phyloP scores from a whole-genome alignment of 1,284 basidiomycete genomes.

The Wallemia hederae region DNA sequence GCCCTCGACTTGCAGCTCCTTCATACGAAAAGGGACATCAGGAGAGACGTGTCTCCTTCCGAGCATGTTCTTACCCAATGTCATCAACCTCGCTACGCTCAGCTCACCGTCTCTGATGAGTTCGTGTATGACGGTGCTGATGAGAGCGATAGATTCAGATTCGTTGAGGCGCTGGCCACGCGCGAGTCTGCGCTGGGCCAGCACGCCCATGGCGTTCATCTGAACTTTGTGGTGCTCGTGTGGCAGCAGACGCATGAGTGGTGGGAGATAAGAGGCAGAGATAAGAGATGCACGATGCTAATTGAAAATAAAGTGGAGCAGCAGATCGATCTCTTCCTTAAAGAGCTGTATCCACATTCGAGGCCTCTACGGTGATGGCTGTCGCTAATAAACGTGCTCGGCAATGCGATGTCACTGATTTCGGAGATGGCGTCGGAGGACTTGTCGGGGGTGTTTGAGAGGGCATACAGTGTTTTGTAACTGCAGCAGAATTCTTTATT shows the following conservation, averaged over 20 bases:
- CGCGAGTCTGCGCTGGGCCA: conserved; percentile 82
- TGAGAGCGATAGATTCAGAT: conserved; percentile 64
- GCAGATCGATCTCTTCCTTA: too few relatives aligned
- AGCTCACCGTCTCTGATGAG: conserved; percentile 78
- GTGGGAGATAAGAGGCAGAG: not conserved
- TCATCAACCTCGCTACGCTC: conserved; percentile 69
- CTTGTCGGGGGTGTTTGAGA: too few relatives aligned
- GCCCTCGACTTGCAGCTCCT: conserved; percentile 74
- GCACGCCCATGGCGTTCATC: conserved; percentile 34
- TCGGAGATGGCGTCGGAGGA: too few relatives aligned
- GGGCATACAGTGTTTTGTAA: not conserved
- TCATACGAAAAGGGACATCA: conserved; percentile 21
- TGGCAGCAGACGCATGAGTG: conserved; percentile 8
- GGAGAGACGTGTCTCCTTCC: conserved; percentile 74
- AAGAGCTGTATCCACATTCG: too few relatives aligned
- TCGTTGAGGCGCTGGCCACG: conserved; percentile 62
- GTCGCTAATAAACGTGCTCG: not conserved
- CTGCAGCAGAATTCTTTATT: not conserved
- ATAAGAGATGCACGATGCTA: not conserved
- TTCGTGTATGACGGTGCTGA: conserved; percentile 73
- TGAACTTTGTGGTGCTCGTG: conserved; percentile 19
- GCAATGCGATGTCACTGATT: not conserved
- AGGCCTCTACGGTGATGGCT: not conserved
- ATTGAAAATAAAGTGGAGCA: not conserved
- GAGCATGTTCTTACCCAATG: conserved; percentile 60